Base-by-base conservation (phyloP, 108 stramenopile genomes). In the Nitzschia sp. region DNA sequence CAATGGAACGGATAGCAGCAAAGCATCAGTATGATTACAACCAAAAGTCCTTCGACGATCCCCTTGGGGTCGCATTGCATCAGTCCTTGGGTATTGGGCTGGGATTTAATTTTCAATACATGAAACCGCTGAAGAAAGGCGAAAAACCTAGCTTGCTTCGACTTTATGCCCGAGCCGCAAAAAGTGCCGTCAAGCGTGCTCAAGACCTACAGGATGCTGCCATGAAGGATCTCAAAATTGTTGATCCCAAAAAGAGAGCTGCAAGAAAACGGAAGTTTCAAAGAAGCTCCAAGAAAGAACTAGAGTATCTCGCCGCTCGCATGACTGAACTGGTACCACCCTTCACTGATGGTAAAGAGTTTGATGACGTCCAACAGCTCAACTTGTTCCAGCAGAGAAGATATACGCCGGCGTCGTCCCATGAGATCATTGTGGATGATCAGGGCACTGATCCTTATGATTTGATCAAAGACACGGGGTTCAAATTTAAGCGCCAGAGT, bases 11-110 rank as follows among this genome's bases (percentile, higher is more conserved):
- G 1, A 34, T 83, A 8, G 64, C 74, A 13, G 11, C 57, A 29
- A 62, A 79, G 42, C 82, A 79, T 64, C 57, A 79, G 56, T 15
- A 57, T 23, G 75, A 83, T 66, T 79, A 76, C 30, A 57, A 66
- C 13, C 45, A 25, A 0, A 46, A 48, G 31, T 17, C 30, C 8
- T 51, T 60, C 19, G 73, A 74, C 28, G 94, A 95, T 79, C 86
- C 91, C 27, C 68, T 95, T 33, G 94, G 94, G 19, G 82, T 91
- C 2, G 94, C 94, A 18, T 72, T 95, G 33, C 76, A 89, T 32
- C 77, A 83, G 66, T 84, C 83, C 0, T 83, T 95, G 70, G 91
- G 90, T 0, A 71, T 92, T 56, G 94, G 94, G 45, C 68, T 92
- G 13, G 88, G 86, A 6, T 91, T 77, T 68, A 80, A 81, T 29